These are phyloP conservation scores for Phlegmacium glaucopus DNA, from an alignment of 768 basidiomycete genomes.

Conservation along the genomic window DNA sequence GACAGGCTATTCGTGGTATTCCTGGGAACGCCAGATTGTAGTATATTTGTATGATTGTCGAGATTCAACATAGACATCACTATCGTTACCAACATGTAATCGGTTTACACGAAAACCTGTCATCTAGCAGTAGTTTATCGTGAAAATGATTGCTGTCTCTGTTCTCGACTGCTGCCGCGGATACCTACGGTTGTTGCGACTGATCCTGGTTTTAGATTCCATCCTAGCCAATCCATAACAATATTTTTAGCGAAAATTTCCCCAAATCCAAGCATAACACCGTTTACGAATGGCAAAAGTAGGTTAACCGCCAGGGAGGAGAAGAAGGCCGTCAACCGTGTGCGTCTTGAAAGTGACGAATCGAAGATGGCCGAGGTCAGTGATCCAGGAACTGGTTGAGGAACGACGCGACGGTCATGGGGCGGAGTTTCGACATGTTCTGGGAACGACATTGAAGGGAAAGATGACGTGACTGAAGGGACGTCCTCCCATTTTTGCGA, in stretches of 20 bases:
- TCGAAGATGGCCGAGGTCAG: slow-evolving; percentile 74
- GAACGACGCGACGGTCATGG: slow-evolving; percentile 23
- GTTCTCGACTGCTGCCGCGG: slow-evolving; percentile 13
- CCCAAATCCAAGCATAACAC: slow-evolving; percentile 95
- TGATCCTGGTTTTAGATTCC: slow-evolving; percentile 37
- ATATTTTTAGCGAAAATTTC: slow-evolving; percentile 87
- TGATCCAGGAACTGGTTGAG: slow-evolving; percentile 34
- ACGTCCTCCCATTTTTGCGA: slow-evolving; percentile 77
- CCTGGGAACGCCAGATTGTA: slow-evolving; percentile 67
- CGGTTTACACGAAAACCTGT: background rate
- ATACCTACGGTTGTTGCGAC: slow-evolving; percentile 34
- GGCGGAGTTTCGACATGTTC: slow-evolving; percentile 55
- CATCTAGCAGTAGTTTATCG: background rate
- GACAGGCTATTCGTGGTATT: slow-evolving; percentile 76
- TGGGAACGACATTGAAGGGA: slow-evolving; percentile 78
- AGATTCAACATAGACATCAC: slow-evolving; percentile 4
- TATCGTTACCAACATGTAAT: slow-evolving; percentile 2
- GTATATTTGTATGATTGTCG: slow-evolving; percentile 7
- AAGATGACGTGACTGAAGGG: slow-evolving; percentile 58
- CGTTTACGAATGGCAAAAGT: slow-evolving; percentile 85
- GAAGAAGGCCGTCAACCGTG: slow-evolving; percentile 64
- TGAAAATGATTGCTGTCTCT: slow-evolving; percentile 12
- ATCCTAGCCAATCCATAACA: slow-evolving; percentile 53
- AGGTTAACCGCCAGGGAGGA: slow-evolving; percentile 83
- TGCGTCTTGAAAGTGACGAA: slow-evolving; percentile 57